These are phyloP conservation scores for peach (Prunus persica) DNA, from an alignment of 306 rosid species.

Conservation along the genomic window Prunus_persica_NCBIv2 NC_034010.1:26978501-26979000, in stretches of 20 bases:
- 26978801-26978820: background rate
- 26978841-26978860: background rate
- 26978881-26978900: background rate
- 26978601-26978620: background rate
- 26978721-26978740: background rate
- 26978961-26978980: background rate
- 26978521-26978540: background rate
- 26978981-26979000: background rate
- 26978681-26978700: background rate
- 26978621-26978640: background rate
- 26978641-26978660: background rate
- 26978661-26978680: background rate
- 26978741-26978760: background rate
- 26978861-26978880: too few relatives aligned
- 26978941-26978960: background rate
- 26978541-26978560: background rate
- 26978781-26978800: background rate
- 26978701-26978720: background rate
- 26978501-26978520: background rate
- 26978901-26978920: background rate
- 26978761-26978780: background rate
- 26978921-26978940: too few relatives aligned
- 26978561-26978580: background rate
- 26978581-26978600: background rate
- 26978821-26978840: background rate